These are phyloP conservation scores for Cryptosporidium andersoni DNA, from an alignment of 169 alveolate species.

Conservation along the genomic window DNA sequence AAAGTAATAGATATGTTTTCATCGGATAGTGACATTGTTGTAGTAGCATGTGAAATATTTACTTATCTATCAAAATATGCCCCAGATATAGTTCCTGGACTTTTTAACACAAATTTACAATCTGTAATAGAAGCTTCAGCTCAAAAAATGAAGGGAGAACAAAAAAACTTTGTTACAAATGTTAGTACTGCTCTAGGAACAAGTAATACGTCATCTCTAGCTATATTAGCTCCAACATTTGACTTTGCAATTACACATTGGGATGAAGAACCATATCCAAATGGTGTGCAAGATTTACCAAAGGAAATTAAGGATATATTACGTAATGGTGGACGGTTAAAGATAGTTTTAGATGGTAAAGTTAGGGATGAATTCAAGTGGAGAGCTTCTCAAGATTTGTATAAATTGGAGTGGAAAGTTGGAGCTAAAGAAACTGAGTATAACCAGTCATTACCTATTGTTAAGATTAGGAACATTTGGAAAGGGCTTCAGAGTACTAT, in stretches of 20 bases:
- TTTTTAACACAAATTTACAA: slow-evolving; percentile 24
- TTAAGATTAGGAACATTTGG: slow-evolving; percentile 87
- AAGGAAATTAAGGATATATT: slow-evolving; percentile 83
- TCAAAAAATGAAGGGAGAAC: slow-evolving; percentile 21
- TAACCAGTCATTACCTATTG: slow-evolving; percentile 83
- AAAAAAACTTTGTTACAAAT: slow-evolving; percentile 24
- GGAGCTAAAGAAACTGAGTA: slow-evolving; percentile 82
- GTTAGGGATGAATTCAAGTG: slow-evolving; percentile 77
- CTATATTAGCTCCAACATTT: slow-evolving; percentile 66
- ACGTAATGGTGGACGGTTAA: slow-evolving; percentile 85
- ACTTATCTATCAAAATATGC: slow-evolving; percentile 34
- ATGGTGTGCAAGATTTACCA: slow-evolving; percentile 91
- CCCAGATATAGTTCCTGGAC: slow-evolving; percentile 39
- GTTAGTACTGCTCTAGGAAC: slow-evolving; percentile 34
- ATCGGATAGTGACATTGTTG: slow-evolving; percentile 70
- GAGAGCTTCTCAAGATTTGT: slow-evolving; percentile 86
- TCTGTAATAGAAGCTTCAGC: slow-evolving; percentile 40
- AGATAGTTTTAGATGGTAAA: slow-evolving; percentile 77
- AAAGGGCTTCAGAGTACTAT: slow-evolving; percentile 87
- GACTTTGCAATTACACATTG: slow-evolving; percentile 86
- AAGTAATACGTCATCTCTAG: slow-evolving; percentile 23
- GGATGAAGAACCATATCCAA: slow-evolving; percentile 91
- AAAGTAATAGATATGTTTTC: slow-evolving; percentile 74
- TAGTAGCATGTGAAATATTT: slow-evolving; percentile 21
- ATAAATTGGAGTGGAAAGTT: slow-evolving; percentile 86